Base-by-base conservation (phyloP, 345 rosid genomes). In the Erodium maritimum region DNA sequence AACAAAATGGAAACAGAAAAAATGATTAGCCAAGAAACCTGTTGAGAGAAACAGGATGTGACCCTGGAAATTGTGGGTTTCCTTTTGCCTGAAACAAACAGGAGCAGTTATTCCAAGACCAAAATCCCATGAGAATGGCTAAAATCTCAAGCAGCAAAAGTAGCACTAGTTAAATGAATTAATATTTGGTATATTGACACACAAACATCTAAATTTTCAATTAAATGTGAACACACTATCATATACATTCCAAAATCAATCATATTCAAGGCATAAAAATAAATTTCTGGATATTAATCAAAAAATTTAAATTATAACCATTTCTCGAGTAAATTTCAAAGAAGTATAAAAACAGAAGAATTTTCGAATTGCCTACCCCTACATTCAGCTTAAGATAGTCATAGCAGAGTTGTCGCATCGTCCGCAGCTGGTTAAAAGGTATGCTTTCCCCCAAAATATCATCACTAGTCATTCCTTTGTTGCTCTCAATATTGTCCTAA, bases 361-460 rank as follows among this genome's bases (percentile, higher is more conserved):
- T 16, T 10, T 7, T 42, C 12, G 17, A 42, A 42, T 13, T 29
- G 23, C 80, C 55, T 75, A 89, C 96, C 73, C 86, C 83, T 58
- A 29, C 57, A 75, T 66, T 87, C 73, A 81, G 67, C 65, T 82
- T 80, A 55, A 93, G 83, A 29, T 73, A 72, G 71, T 72, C 82
- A 69, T 83, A 87, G 81, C 95, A 89, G 67, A 80, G 79, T 1
- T 58, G 69, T 24, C 85, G 82, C 70, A 85, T 57, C 19, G 69
- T 68, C 67, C 78, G 75, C 71, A 63, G 75, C 81, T 93, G 99
- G 57, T 93, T 91, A 34, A 54, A 51, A 63, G 97, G 99, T 72
- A 93, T 85, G 73, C 87, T 94, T 77, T 89, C 99, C 19, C 99
- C 99, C 69, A 93, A 74, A 69, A 89, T 67, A 74, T 93, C 97